These are phyloP conservation scores for Gautieria morchelliformis DNA, from an alignment of 768 basidiomycete genomes.

Conservation along the genomic window DNA sequence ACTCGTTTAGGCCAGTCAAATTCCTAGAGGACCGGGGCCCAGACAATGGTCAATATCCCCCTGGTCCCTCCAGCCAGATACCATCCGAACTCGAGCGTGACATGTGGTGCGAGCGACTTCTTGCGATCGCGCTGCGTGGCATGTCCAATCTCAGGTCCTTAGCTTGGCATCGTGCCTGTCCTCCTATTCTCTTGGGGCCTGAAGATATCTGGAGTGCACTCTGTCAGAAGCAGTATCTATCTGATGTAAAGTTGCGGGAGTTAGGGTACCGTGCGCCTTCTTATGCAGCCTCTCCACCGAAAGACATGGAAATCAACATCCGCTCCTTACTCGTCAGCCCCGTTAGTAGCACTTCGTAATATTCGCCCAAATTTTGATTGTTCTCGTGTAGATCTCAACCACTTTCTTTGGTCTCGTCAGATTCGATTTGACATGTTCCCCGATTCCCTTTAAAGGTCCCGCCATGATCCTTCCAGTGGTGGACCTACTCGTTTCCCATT, in stretches of 20 bases:
- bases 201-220: not conserved
- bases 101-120: not conserved
- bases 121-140: not conserved
- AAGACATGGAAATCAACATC: not conserved
- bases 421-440: not conserved
- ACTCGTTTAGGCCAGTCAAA: not conserved
- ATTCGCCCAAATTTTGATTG: not conserved
- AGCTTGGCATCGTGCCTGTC: not conserved
- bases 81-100: not conserved
- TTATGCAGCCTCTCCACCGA: not conserved
- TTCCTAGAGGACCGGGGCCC: not conserved
- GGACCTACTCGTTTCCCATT: not conserved
- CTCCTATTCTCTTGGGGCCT: not conserved
- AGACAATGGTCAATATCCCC: not conserved
- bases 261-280: no score
- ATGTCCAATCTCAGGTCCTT: not conserved
- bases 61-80: not conserved
- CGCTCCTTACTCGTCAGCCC: not conserved
- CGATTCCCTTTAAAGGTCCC: not conserved
- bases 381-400: not conserved
- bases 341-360: not conserved
- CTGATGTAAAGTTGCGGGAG: not conserved
- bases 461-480: not conserved
- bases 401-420: not conserved
- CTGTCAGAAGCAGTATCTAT: not conserved